Evolutionary conservation across 2,329 filamentous ascomycete genomes (phyloP).

Genomic region (Myotisia sp.): DNA sequence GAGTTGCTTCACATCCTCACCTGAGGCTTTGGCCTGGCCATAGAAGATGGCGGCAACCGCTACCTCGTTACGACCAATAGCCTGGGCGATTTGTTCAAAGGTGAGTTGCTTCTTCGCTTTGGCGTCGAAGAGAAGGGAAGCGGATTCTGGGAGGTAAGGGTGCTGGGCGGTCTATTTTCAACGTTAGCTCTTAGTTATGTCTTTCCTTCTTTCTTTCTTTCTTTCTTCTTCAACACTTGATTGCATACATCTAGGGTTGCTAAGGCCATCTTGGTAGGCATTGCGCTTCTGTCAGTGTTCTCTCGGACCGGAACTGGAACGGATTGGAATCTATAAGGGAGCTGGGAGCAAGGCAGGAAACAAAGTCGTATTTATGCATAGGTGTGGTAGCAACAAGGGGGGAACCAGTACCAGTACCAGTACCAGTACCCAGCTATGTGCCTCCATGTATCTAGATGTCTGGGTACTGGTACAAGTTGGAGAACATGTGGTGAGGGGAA

Average conservation of each 20-base stretch:
- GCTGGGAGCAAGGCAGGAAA: no score
- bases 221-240: no score
- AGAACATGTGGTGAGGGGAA: no score
- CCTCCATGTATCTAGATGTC: no score
- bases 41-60: slow-evolving; percentile 83
- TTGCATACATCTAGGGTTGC: slow-evolving; percentile 2
- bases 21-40: slow-evolving; percentile 61
- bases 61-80: slow-evolving; percentile 66
- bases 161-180: slow-evolving; percentile 47
- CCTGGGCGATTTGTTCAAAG: slow-evolving; percentile 63
- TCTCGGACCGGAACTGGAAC: no score
- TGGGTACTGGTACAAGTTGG: no score
- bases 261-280: neutral
- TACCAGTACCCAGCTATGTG: no score
- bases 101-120: slow-evolving; percentile 62
- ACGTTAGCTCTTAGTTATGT: neutral
- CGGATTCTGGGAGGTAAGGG: slow-evolving; percentile 55
- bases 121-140: slow-evolving; percentile 61
- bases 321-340: no score
- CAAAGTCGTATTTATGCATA: no score
- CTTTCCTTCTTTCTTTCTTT: no score
- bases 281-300: neutral
- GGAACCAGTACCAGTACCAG: no score
- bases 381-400: no score
- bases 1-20: slow-evolving; percentile 55